A percentile compares a stretch with the other conserved stretches of the same genome.
Conservation (phyloP, 768 basidiomycete species). For the Aureoboletus auriporus region DNA sequence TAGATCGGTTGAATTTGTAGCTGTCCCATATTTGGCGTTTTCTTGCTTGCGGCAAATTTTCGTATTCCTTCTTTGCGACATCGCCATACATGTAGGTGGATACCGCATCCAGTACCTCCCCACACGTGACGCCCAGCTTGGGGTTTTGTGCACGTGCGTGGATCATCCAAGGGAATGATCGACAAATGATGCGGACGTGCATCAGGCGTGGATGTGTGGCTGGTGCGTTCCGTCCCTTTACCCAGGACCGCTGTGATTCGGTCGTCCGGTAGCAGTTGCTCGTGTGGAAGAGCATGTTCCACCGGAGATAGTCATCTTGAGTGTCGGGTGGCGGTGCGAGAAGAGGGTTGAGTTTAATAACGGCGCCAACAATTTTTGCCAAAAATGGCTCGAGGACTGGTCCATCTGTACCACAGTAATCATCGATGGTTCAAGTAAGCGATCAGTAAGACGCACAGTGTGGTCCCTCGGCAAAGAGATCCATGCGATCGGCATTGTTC, state of each 20-base stretch:
- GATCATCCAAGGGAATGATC: slow-evolving; percentile 54
- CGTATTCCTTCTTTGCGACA: slow-evolving; percentile 50
- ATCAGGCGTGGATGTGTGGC: slow-evolving; percentile 62
- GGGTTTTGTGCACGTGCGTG: slow-evolving; percentile 41
- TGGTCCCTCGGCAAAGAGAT: slow-evolving; percentile 37
- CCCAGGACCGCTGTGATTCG: slow-evolving; percentile 65
- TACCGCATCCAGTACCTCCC: slow-evolving; percentile 58
- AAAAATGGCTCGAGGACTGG: slow-evolving; percentile 67
- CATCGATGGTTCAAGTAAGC: neutral
- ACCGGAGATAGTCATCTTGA: slow-evolving; percentile 51
- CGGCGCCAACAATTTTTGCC: slow-evolving; percentile 44
- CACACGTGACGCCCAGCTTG: slow-evolving; percentile 60
- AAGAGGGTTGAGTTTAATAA: slow-evolving; percentile 57
- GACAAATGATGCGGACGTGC: slow-evolving; percentile 50
- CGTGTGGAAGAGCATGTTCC: slow-evolving; percentile 72
- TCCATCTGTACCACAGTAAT: slow-evolving; percentile 44
- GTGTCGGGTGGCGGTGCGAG: slow-evolving; percentile 44
- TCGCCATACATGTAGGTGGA: slow-evolving; percentile 47
- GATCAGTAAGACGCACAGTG: slow-evolving; percentile 34
- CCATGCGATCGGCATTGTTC: slow-evolving; percentile 29
- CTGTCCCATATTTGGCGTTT: slow-evolving; percentile 45
- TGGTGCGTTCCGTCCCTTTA: slow-evolving; percentile 56
- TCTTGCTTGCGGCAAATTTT: slow-evolving; percentile 31
- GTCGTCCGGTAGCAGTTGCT: slow-evolving; percentile 57
- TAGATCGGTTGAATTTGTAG: slow-evolving; percentile 66